A percentile compares a stretch with the other conserved stretches of the same genome.
phyloP scores from a whole-genome alignment of 306 rosid species.

The Bauhinia variegata region DNA sequence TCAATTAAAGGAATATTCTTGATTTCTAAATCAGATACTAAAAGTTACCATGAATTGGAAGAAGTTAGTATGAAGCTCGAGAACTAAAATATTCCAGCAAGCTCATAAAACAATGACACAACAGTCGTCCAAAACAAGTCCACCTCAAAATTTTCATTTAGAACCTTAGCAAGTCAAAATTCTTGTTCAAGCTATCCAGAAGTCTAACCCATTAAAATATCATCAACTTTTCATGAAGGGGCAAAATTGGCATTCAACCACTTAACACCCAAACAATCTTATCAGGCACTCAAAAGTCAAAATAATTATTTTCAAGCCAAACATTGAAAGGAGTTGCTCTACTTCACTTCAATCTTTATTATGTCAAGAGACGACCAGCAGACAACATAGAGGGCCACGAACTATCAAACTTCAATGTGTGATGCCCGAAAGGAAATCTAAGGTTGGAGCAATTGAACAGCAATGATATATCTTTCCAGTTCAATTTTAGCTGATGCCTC shows the following conservation, averaged over 20 bases:
- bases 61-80: too few species aligned
- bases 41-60: too few species aligned
- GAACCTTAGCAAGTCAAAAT: too few species aligned
- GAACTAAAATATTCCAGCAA: too few species aligned
- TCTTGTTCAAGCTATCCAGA: too few species aligned
- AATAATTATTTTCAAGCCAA: slow-evolving; percentile 8
- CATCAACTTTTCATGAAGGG: slow-evolving; percentile 8
- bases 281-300: not conserved
- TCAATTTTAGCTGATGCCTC: slow-evolving; percentile 3
- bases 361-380: slow-evolving; percentile 2
- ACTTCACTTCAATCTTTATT: slow-evolving; percentile 7
- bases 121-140: too few species aligned
- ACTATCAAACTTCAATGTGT: slow-evolving; percentile 3
- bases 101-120: too few species aligned
- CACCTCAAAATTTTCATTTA: too few species aligned
- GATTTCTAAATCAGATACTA: too few species aligned
- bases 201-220: slow-evolving; percentile 15
- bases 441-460: slow-evolving; percentile 18
- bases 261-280: not conserved
- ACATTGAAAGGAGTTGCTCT: slow-evolving; percentile 7
- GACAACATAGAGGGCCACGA: not conserved
- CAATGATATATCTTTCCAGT: slow-evolving; percentile 2
- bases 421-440: not conserved
- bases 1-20: too few species aligned
- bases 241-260: not conserved